Conservation (phyloP, 495 filamentous ascomycete genomes). For the Trichoderma asperelloides region DNA sequence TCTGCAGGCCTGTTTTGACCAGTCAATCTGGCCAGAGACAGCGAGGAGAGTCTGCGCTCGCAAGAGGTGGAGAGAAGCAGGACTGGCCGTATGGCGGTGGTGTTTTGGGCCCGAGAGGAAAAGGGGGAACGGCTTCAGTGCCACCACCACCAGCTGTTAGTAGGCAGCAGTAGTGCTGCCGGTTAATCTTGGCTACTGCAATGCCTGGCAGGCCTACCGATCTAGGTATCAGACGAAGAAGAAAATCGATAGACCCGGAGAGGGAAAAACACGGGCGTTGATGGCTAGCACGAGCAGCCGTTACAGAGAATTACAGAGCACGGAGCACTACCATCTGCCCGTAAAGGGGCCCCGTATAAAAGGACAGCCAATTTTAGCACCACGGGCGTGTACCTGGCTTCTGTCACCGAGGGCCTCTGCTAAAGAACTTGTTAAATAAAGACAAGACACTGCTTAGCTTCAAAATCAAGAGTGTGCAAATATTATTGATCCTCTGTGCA, state of each 20-base stretch:
- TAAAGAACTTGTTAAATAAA: too few species aligned
- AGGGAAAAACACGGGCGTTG: background rate
- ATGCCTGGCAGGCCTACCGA: too few species aligned
- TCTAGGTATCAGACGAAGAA: background rate
- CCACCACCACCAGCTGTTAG: background rate
- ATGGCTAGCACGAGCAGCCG: background rate
- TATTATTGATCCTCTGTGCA: too few species aligned
- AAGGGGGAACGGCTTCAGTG: background rate
- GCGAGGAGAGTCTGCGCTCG: background rate
- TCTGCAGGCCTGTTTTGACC: background rate
- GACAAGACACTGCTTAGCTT: too few species aligned
- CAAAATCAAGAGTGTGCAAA: too few species aligned
- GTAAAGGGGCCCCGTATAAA: too few species aligned
- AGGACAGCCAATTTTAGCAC: too few species aligned
- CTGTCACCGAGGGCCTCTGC: too few species aligned
- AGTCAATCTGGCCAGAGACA: background rate
- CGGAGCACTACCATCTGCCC: too few species aligned
- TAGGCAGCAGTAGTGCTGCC: background rate
- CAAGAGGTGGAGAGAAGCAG: background rate
- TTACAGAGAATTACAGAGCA: too few species aligned
- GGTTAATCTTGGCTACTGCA: background rate
- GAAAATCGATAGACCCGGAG: background rate
- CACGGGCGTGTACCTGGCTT: too few species aligned
- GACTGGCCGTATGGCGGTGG: background rate
- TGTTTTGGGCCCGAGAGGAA: background rate